Base-by-base conservation (phyloP, 2,329 filamentous ascomycete species). In the Calonectria hawksworthii region DNA sequence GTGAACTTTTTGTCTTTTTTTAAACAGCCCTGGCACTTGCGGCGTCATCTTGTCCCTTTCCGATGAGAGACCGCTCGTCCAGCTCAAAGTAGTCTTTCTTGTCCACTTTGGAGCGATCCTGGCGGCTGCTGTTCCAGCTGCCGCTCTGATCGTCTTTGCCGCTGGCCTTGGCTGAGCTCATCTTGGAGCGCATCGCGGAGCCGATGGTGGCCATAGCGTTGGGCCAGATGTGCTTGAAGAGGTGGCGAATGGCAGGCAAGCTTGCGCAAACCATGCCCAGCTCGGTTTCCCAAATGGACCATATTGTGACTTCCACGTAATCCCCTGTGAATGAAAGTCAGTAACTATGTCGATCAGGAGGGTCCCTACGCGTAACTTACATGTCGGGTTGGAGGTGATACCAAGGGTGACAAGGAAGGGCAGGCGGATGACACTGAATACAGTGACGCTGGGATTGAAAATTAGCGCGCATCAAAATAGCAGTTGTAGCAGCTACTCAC, bases 211-310 rank as follows among this genome's bases (percentile, higher is more conserved):
- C 52, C 75, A 78, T 74, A 8, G 77, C 77, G 50, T 78, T 77
- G 11, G 77, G 77, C 70, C 73, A 78, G 26, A 78, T 30, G 51
- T 78, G 75, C 69, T 78, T 78, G 75, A 70, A 74, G 10, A 78
- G 77, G 21, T 78, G 77, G 2, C 77, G 75, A 23, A 78, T 78
- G 10, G 77, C 77, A 1, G 77, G 77, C 1, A 78, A 59, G 63
- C 77, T 77, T 13, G 77, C 77, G 9, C 77, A 78, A 3, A 78
- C 69, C 75, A 79, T 78, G 44, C 77, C 77, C 13, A 78, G 69
- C 38, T 78, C 77, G 2, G 77, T 78, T 26, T 78, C 77, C 77
- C 77, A 78, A 41, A 78, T 78, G 1, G 77, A 78, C 77, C 77
- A 78, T 2, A 78, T 78, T 0, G 77, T 78, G 3, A 78, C 77